phyloP scores from a whole-genome alignment of 176 grass and related monocot genomes.

The Guadua angustifolia region DNA sequence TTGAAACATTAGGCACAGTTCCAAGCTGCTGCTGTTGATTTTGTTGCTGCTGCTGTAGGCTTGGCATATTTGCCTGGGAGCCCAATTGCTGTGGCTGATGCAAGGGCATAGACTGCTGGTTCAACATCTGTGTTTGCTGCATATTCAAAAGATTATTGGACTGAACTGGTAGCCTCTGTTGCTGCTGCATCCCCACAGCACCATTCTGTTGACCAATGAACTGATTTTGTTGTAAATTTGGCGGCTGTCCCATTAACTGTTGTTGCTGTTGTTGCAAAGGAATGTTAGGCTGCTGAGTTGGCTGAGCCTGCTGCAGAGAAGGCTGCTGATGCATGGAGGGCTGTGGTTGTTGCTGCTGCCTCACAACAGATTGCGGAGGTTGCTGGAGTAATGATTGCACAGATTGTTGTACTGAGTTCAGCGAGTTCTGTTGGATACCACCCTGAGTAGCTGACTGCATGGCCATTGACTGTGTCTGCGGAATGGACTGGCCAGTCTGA shows the following conservation, averaged over 20 bases:
- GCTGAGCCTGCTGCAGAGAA: slow-evolving; percentile 65
- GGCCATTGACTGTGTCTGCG: slow-evolving; percentile 59
- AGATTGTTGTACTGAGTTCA: slow-evolving; percentile 80
- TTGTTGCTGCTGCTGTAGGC: slow-evolving; percentile 61
- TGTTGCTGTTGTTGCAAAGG: slow-evolving; percentile 76
- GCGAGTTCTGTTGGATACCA: slow-evolving; percentile 65
- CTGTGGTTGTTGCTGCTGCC: slow-evolving; percentile 77
- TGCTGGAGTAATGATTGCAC: slow-evolving; percentile 75
- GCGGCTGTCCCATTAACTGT: slow-evolving; percentile 54
- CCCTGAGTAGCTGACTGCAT: slow-evolving; percentile 65
- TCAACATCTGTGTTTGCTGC: slow-evolving; percentile 75
- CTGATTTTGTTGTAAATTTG: slow-evolving; percentile 72
- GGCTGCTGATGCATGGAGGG: slow-evolving; percentile 70
- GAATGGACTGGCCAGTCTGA: slow-evolving; percentile 65
- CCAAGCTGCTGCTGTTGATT: slow-evolving; percentile 66
- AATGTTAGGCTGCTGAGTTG: slow-evolving; percentile 66
- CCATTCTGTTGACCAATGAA: slow-evolving; percentile 68
- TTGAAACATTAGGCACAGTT: slow-evolving; percentile 57
- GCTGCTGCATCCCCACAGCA: slow-evolving; percentile 70
- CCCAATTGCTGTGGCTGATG: slow-evolving; percentile 69
- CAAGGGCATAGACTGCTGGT: slow-evolving; percentile 71
- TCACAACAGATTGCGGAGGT: slow-evolving; percentile 64
- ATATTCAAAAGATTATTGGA: slow-evolving; percentile 76
- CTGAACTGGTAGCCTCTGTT: slow-evolving; percentile 71
- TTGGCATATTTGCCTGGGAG: slow-evolving; percentile 65